These are phyloP conservation scores for Pulchroboletus neoregius DNA, from an alignment of 1,284 basidiomycete species.

Conservation along the genomic window DNA sequence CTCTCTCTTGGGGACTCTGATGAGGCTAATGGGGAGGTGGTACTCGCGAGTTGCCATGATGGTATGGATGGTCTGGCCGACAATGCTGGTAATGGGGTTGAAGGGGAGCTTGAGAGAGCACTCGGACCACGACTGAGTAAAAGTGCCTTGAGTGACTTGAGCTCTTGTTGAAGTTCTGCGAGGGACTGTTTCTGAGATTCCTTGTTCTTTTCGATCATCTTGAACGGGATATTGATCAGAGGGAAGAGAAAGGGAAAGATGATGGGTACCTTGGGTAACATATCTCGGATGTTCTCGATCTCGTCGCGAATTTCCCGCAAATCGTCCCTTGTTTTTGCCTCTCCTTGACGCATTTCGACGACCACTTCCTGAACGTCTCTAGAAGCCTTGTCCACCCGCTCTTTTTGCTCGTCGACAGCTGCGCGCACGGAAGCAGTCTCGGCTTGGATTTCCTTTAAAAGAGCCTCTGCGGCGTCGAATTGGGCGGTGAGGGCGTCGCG, in stretches of 20 bases:
- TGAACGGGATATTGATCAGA: constrained; percentile 7
- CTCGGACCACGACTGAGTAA: constrained; percentile 60
- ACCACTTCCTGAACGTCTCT: constrained; percentile 80
- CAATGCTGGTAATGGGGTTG: constrained; percentile 45
- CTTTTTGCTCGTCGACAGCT: constrained; percentile 81
- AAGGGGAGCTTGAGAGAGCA: constrained; percentile 44
- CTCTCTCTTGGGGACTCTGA: constrained; percentile 20
- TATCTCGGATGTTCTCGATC: constrained; percentile 84
- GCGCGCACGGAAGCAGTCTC: constrained; percentile 71
- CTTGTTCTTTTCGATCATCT: constrained; percentile 96
- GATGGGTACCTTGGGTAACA: constrained; percentile 77
- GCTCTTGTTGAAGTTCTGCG: constrained; percentile 85
- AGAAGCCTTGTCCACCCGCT: constrained; percentile 73
- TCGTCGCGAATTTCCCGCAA: constrained; percentile 92
- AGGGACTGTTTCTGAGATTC: constrained; percentile 77
- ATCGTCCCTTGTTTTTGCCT: constrained; percentile 80
- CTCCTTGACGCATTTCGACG: constrained; percentile 72
- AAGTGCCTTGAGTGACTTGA: constrained; percentile 92
- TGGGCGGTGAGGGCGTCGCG: constrained; percentile 82
- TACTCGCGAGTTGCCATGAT: constrained; percentile 74
- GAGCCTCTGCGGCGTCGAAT: constrained; percentile 87
- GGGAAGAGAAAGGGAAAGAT: not conserved
- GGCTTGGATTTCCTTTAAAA: constrained; percentile 79
- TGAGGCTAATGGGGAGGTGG: constrained; percentile 20
- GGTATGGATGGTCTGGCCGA: constrained; percentile 73